phyloP scores from a whole-genome alignment of 257 asterid genomes.

The Catharanthus roseus region DNA sequence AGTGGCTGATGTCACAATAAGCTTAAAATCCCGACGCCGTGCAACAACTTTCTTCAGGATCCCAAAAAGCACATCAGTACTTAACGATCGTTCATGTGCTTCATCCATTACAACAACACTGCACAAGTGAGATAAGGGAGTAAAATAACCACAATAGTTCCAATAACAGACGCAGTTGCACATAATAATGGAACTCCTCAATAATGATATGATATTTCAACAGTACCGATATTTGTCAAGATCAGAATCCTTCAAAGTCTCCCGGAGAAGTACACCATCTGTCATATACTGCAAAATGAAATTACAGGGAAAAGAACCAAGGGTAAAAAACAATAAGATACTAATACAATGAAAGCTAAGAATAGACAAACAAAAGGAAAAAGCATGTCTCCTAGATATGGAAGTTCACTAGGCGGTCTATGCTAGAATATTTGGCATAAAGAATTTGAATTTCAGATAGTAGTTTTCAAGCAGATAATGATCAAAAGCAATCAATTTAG shows the following conservation, averaged over 20 bases:
- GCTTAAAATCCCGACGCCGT: conserved; percentile 94
- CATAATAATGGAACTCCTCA: conserved; percentile 13
- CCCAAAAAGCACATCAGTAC: conserved; percentile 88
- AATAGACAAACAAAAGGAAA: background rate
- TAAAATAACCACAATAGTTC: background rate
- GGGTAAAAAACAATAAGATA: background rate
- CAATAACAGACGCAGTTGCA: conserved; percentile 1
- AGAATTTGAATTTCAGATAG: background rate
- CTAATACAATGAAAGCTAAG: background rate
- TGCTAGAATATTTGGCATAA: background rate
- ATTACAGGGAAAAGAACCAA: background rate
- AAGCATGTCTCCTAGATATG: background rate
- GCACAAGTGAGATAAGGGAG: conserved; percentile 18
- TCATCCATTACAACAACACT: conserved; percentile 95
- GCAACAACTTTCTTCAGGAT: conserved; percentile 93
- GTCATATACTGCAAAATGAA: conserved; percentile 78
- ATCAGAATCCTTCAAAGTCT: conserved; percentile 91
- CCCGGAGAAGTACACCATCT: conserved; percentile 96
- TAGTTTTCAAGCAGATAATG: background rate
- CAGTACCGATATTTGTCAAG: conserved; percentile 82
- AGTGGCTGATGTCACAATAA: conserved; percentile 95
- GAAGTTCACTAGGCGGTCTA: background rate
- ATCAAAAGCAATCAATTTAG: conserved; percentile 1
- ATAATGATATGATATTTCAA: background rate
- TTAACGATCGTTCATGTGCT: conserved; percentile 94